These are phyloP conservation scores for Syncephalis fuscata DNA, from an alignment of 371 early-diverging fungal species.

Conservation along the genomic window DNA sequence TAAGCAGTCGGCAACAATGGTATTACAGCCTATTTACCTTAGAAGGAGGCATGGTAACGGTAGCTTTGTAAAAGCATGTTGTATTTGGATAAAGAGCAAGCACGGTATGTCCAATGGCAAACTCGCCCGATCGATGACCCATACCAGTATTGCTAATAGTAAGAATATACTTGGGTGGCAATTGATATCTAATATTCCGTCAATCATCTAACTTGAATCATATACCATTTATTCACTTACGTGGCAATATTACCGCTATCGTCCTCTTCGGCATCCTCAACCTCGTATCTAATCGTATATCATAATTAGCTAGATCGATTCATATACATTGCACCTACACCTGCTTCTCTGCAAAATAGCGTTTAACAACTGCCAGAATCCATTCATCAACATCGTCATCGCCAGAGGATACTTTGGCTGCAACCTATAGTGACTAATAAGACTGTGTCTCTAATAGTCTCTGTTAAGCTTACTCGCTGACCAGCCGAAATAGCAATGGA, in stretches of 20 bases:
- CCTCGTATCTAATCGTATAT: slow-evolving; percentile 25
- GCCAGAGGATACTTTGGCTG: slow-evolving; percentile 40
- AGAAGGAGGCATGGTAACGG: slow-evolving; percentile 43
- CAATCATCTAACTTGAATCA: neutral
- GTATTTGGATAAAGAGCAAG: slow-evolving; percentile 73
- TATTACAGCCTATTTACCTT: slow-evolving; percentile 23
- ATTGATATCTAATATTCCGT: slow-evolving; percentile 29
- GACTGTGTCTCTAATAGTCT: neutral
- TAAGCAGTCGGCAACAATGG: neutral
- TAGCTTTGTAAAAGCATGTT: slow-evolving; percentile 73
- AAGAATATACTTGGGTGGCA: slow-evolving; percentile 39
- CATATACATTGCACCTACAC: slow-evolving; percentile 15
- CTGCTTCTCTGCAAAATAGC: slow-evolving; percentile 41
- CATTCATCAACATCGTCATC: slow-evolving; percentile 46
- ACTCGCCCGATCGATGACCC: slow-evolving; percentile 22
- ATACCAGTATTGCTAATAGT: slow-evolving; percentile 33
- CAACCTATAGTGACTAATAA: slow-evolving; percentile 21
- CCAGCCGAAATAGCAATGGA: too few species aligned
- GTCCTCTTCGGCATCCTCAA: slow-evolving; percentile 62
- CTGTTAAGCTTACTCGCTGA: neutral
- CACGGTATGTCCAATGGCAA: slow-evolving; percentile 43
- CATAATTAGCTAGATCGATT: neutral
- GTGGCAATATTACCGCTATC: slow-evolving; percentile 32
- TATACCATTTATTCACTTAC: slow-evolving; percentile 19
- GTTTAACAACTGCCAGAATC: slow-evolving; percentile 50